These are phyloP conservation scores for Podospora pseudopauciseta DNA, from an alignment of 495 filamentous ascomycete genomes.

Conservation along the genomic window DNA sequence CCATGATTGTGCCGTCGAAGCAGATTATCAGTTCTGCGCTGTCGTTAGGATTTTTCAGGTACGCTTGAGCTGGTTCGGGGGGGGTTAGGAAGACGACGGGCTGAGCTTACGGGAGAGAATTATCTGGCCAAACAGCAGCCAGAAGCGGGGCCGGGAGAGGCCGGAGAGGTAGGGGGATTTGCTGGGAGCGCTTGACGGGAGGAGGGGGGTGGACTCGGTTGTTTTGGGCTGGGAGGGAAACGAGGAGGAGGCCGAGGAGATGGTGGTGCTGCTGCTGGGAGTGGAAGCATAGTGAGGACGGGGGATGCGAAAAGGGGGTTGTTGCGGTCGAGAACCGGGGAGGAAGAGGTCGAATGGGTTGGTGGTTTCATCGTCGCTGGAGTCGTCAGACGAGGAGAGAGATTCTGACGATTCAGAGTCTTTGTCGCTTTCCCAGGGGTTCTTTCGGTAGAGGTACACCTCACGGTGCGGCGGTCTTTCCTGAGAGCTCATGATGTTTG, in stretches of 20 bases:
- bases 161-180: constrained; percentile 34
- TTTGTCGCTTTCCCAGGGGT: not conserved
- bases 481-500: not conserved
- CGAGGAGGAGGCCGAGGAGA: not conserved
- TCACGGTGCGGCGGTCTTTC: not conserved
- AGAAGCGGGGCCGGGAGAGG: constrained; percentile 36
- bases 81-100: too few species aligned
- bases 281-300: constrained; percentile 9
- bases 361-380: constrained; percentile 23
- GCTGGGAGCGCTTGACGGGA: constrained; percentile 7
- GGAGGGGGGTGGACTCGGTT: constrained; percentile 20
- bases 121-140: constrained; percentile 38
- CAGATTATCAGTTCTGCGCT: constrained; percentile 37
- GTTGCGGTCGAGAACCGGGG: constrained; percentile 37
- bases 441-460: not conserved
- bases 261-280: not conserved
- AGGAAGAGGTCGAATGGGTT: constrained; percentile 43
- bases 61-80: too few species aligned
- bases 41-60: too few species aligned
- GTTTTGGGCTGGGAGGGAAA: not conserved
- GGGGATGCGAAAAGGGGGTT: constrained; percentile 32
- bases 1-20: constrained; percentile 79
- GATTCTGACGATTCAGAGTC: not conserved
- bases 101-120: constrained; percentile 22
- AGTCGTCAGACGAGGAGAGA: not conserved